These are phyloP conservation scores for Jackrogersella multiformis DNA, from an alignment of 495 filamentous ascomycete species.

Conservation along the genomic window DNA sequence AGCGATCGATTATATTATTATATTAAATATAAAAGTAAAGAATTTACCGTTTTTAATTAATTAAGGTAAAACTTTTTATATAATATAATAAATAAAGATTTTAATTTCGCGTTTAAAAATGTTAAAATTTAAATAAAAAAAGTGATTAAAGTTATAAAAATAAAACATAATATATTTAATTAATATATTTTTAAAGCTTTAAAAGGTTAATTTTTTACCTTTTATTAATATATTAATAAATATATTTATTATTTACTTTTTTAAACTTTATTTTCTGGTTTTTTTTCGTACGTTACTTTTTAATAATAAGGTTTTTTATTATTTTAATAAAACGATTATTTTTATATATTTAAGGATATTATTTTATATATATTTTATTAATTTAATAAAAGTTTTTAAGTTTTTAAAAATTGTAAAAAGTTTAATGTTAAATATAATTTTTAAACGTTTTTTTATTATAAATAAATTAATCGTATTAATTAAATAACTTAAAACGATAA, in stretches of 20 bases:
- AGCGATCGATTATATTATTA: neutral
- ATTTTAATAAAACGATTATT: too few relatives aligned
- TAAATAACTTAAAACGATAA: neutral
- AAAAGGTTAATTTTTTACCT: neutral
- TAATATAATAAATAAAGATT: constrained; percentile 5
- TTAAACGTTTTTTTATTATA: neutral
- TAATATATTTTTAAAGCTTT: neutral
- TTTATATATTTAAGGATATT: neutral
- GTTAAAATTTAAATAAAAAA: constrained; percentile 11
- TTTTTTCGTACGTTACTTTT: neutral
- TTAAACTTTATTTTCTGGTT: neutral
- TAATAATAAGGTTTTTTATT: neutral
- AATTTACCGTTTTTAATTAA: constrained; percentile 1
- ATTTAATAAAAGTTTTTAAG: constrained; percentile 12
- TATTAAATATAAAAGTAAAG: neutral
- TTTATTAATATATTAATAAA: neutral
- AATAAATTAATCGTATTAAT: neutral
- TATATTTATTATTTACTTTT: neutral
- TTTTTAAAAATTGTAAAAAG: constrained; percentile 1
- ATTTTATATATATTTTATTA: constrained; percentile 7
- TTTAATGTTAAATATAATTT: neutral
- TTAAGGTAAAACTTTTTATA: too few relatives aligned
- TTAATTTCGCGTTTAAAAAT: constrained; percentile 4
- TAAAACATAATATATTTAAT: neutral
- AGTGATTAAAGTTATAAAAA: neutral